Conservation (phyloP, 2,329 filamentous ascomycete genomes). For the Aspergillus oerlinghausenensis region DNA sequence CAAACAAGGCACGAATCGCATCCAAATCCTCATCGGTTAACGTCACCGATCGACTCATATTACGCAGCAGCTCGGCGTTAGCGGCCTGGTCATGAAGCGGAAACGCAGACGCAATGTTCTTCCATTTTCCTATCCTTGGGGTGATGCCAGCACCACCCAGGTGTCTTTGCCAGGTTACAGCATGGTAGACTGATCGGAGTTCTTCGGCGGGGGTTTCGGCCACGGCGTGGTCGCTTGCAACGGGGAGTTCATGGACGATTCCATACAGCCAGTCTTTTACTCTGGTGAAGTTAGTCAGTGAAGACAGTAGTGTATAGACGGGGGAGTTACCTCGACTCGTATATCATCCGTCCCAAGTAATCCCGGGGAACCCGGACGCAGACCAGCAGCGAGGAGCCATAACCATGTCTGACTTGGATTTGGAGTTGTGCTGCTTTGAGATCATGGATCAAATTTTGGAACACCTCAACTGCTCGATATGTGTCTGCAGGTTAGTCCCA, state of each 20-base stretch:
- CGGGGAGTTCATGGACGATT: slow-evolving; percentile 71
- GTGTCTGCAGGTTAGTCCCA: slow-evolving; percentile 50
- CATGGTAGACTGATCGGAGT: slow-evolving; percentile 78
- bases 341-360: slow-evolving; percentile 73
- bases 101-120: slow-evolving; percentile 57
- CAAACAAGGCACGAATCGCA: slow-evolving; percentile 70
- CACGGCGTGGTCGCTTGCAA: slow-evolving; percentile 66
- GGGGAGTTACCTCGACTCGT: slow-evolving; percentile 62
- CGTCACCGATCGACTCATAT: slow-evolving; percentile 63
- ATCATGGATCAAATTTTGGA: slow-evolving; percentile 70
- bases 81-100: slow-evolving; percentile 72
- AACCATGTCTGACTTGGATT: slow-evolving; percentile 80
- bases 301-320: neutral
- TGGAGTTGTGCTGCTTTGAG: slow-evolving; percentile 76
- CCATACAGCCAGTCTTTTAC: slow-evolving; percentile 93
- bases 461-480: slow-evolving; percentile 65
- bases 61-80: slow-evolving; percentile 70
- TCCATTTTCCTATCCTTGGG: slow-evolving; percentile 65
- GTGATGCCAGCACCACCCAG: slow-evolving; percentile 77
- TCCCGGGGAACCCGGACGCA: slow-evolving; percentile 78
- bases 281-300: slow-evolving; percentile 40
- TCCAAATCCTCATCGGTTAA: slow-evolving; percentile 66
- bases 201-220: slow-evolving; percentile 84
- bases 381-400: slow-evolving; percentile 69
- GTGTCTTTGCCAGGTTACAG: slow-evolving; percentile 68